These are phyloP conservation scores for Juglanconis juglandina DNA, from an alignment of 2,329 filamentous ascomycete species.

Conservation along the genomic window DNA sequence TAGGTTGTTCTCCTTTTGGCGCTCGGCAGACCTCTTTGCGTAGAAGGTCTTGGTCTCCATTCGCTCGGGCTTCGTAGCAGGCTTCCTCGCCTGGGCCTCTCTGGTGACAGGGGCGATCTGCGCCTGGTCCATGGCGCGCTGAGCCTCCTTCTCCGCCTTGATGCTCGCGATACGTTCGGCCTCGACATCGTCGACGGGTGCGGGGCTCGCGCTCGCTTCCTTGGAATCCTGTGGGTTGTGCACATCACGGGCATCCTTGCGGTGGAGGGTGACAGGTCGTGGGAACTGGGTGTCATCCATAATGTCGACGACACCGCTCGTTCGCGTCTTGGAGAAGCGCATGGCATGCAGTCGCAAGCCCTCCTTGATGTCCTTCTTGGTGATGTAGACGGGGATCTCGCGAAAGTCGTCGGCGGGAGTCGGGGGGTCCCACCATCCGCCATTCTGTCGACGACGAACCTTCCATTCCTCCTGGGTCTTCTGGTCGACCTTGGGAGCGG, in stretches of 20 bases:
- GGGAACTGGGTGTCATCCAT: conserved; percentile 74
- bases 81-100: conserved; percentile 45
- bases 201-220: conserved; percentile 42
- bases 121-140: conserved; percentile 81
- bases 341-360: conserved; percentile 85
- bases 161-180: conserved; percentile 64
- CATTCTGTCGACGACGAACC: conserved; percentile 43
- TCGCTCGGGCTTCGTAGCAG: conserved; percentile 63
- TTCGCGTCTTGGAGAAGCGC: conserved; percentile 65
- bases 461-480: conserved; percentile 34
- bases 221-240: conserved; percentile 63
- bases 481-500: conserved; percentile 23
- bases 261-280: conserved; percentile 81
- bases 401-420: conserved; percentile 44
- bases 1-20: conserved; percentile 66
- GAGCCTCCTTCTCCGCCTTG: conserved; percentile 77
- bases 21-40: conserved; percentile 75
- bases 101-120: conserved; percentile 85
- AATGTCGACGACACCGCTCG: conserved; percentile 58
- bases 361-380: conserved; percentile 75
- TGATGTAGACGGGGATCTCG: conserved; percentile 71
- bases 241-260: conserved; percentile 75
- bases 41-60: conserved; percentile 79
- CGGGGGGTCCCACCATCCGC: conserved; percentile 56
- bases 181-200: conserved; percentile 53